These are phyloP conservation scores for Dactylellina haptotyla DNA, from an alignment of 2,329 filamentous ascomycete genomes.

Conservation along the genomic window DNA sequence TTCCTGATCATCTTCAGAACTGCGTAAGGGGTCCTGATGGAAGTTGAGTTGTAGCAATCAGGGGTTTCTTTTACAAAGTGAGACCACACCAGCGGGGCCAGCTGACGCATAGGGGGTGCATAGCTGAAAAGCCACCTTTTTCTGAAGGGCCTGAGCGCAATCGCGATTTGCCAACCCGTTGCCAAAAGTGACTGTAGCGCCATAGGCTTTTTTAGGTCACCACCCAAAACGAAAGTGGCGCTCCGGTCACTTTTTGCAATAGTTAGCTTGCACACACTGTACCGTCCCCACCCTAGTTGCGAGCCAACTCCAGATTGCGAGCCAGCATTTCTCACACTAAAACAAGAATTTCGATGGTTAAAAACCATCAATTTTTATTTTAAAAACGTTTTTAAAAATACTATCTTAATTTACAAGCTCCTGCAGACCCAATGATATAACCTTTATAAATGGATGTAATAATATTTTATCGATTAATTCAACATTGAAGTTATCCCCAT, in stretches of 20 bases:
- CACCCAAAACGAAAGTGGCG: neutral
- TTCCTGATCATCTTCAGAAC: neutral
- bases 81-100: neutral
- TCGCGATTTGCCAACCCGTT: neutral
- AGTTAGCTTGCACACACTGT: neutral
- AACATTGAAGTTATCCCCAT: too few species aligned
- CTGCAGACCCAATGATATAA: neutral
- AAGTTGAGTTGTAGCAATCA: neutral
- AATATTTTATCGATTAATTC: constrained; percentile 4
- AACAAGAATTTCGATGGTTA: neutral
- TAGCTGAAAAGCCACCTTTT: neutral
- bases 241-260: neutral
- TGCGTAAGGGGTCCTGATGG: neutral
- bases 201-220: neutral
- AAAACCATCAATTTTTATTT: neutral
- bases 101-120: neutral
- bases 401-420: neutral
- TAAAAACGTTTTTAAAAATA: neutral
- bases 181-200: neutral
- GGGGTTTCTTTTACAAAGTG: neutral
- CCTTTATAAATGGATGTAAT: neutral
- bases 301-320: neutral
- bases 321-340: neutral
- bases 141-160: neutral
- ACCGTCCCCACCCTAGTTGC: neutral